phyloP scores from a whole-genome alignment of 148 eudicot genomes.

The Rhododendron kiyosumense region DNA sequence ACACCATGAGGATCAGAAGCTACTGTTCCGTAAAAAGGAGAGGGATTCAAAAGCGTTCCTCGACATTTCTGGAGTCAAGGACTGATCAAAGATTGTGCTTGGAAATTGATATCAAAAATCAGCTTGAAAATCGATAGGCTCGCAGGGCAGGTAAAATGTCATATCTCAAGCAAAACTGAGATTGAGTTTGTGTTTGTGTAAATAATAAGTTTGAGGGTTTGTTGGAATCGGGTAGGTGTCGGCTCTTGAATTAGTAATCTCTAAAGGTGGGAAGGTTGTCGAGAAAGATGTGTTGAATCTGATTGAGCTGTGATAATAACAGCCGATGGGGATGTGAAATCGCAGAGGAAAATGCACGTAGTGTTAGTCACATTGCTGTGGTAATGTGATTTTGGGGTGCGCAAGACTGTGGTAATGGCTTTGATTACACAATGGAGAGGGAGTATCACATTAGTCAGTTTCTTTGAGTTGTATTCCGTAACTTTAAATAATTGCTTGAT shows the following conservation, averaged over 20 bases:
- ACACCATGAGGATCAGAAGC: slow-evolving; percentile 85
- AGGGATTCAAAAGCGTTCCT: slow-evolving; percentile 67
- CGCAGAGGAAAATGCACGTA: slow-evolving; percentile 89
- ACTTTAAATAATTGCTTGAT: too few relatives aligned
- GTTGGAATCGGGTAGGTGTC: slow-evolving; percentile 54
- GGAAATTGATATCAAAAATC: slow-evolving; percentile 64
- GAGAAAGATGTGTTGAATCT: slow-evolving; percentile 52
- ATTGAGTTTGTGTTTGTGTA: background rate
- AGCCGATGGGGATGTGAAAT: slow-evolving; percentile 72
- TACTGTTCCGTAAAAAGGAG: slow-evolving; percentile 67
- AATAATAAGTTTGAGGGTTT: background rate
- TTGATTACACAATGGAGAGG: too few relatives aligned
- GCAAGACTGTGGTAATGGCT: too few relatives aligned
- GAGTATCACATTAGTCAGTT: too few relatives aligned
- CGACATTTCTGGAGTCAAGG: slow-evolving; percentile 71
- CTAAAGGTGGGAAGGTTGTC: slow-evolving; percentile 62
- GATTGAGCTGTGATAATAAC: slow-evolving; percentile 42
- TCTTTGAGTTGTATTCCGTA: too few relatives aligned
- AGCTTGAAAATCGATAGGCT: slow-evolving; percentile 84
- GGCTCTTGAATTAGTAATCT: slow-evolving; percentile 58
- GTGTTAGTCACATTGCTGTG: background rate
- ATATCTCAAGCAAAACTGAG: background rate
- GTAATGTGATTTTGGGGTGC: too few relatives aligned
- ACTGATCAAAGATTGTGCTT: slow-evolving; percentile 66
- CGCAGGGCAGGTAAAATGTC: slow-evolving; percentile 51